These are phyloP conservation scores for Dianthus caryophyllus DNA, from an alignment of 148 eudicot genomes.

Conservation along the genomic window DNA sequence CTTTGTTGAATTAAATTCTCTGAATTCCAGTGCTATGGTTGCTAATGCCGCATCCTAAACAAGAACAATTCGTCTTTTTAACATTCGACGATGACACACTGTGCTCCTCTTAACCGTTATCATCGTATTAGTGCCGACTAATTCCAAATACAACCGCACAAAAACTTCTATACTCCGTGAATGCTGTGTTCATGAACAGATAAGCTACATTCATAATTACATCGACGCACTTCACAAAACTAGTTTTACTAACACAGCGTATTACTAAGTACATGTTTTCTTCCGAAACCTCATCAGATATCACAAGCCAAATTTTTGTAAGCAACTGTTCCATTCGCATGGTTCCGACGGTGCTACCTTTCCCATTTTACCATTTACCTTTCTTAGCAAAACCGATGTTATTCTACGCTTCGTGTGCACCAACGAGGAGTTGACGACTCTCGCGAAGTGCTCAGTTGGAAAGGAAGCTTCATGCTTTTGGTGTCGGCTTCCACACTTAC, in stretches of 20 bases:
- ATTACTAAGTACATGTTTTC: background rate
- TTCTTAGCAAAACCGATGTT: background rate
- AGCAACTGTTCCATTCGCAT: background rate
- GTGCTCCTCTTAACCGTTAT: too few species aligned
- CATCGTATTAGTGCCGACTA: too few species aligned
- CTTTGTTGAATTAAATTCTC: too few species aligned
- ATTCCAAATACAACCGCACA: too few species aligned
- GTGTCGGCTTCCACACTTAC: slow-evolving; percentile 22
- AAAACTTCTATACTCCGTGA: too few species aligned
- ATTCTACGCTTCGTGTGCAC: slow-evolving; percentile 3
- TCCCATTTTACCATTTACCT: background rate
- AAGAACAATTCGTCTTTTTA: too few species aligned
- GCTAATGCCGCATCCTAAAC: too few species aligned
- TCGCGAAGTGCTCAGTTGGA: slow-evolving; percentile 2
- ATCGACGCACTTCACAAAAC: background rate
- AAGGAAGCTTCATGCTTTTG: slow-evolving; percentile 32
- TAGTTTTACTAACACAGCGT: too few species aligned
- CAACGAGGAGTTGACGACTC: background rate
- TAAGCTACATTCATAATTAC: background rate
- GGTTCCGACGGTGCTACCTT: background rate
- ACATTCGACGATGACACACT: too few species aligned
- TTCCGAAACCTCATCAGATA: background rate
- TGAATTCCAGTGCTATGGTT: too few species aligned
- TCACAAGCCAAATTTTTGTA: background rate
- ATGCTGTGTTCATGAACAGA: too few species aligned